phyloP scores from a whole-genome alignment of 164 flowering plant genomes.

The Stephania yunnanensis region DNA sequence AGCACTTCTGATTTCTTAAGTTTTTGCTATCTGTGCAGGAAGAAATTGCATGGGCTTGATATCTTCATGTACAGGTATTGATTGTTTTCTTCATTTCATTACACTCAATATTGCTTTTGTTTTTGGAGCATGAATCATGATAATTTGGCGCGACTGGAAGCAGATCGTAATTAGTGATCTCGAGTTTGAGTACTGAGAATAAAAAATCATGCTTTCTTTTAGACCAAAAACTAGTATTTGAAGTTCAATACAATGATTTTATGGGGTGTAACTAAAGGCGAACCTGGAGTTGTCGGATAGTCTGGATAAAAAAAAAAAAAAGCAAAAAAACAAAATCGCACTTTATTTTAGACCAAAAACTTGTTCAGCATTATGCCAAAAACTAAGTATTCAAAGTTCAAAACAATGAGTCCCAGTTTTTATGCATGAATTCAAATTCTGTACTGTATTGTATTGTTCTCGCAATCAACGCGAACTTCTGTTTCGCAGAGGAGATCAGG shows the following conservation, averaged over 20 bases:
- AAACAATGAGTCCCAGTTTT: background rate
- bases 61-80: constrained; percentile 62
- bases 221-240: background rate
- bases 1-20: constrained; percentile 31
- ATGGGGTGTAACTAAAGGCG: no score
- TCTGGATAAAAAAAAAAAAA: no score
- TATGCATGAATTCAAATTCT: background rate
- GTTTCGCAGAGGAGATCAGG: constrained; percentile 53
- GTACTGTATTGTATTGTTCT: background rate
- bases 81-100: background rate
- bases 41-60: constrained; percentile 52
- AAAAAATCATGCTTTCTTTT: background rate
- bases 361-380: background rate
- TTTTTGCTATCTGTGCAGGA: constrained; percentile 48
- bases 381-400: background rate
- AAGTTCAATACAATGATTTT: background rate
- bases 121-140: background rate
- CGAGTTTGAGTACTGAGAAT: no score
- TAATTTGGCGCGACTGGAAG: no score
- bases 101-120: background rate
- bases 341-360: background rate
- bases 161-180: no score
- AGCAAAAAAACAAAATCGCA: no score
- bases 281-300: no score
- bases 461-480: background rate